Percentiles rank a stretch among this genome's conserved stretches.
Evolutionary conservation across 169 alveolate species (phyloP).

Genomic region (Cryptosporidium ubiquitum): DNA sequence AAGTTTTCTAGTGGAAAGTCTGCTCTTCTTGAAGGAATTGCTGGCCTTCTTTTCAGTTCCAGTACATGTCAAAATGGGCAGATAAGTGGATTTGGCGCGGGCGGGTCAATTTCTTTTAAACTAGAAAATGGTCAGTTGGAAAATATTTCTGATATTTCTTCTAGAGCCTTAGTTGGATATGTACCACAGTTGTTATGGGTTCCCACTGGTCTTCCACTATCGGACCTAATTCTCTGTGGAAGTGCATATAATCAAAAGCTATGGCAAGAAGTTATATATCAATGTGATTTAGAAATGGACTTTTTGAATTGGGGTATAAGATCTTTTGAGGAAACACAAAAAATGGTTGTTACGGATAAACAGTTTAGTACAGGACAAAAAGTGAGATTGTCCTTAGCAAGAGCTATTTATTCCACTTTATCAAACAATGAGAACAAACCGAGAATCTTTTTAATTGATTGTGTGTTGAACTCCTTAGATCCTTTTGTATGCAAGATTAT

Average conservation of each 20-base stretch:
- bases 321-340: constrained; percentile 17
- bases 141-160: not conserved
- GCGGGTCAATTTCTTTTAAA: not conserved
- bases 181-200: constrained; percentile 54
- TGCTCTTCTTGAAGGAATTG: constrained; percentile 61
- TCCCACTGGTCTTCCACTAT: constrained; percentile 30
- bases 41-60: constrained; percentile 15
- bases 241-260: not conserved
- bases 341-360: constrained; percentile 34
- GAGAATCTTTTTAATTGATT: constrained; percentile 22
- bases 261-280: constrained; percentile 39
- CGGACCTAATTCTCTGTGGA: constrained; percentile 53
- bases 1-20: constrained; percentile 40
- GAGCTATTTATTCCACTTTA: constrained; percentile 41
- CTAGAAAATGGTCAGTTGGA: not conserved
- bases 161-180: not conserved
- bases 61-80: not conserved
- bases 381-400: constrained; percentile 52
- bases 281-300: constrained; percentile 49
- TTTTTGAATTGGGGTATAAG: constrained; percentile 56
- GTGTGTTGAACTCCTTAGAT: constrained; percentile 46
- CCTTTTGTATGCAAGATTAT: constrained; percentile 59
- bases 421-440: constrained; percentile 4
- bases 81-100: not conserved
- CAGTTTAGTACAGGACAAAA: constrained; percentile 68